Evolutionary conservation across 192 early-diverging fungal species (phyloP).

Genomic region (Linnemannia zychae): DNA sequence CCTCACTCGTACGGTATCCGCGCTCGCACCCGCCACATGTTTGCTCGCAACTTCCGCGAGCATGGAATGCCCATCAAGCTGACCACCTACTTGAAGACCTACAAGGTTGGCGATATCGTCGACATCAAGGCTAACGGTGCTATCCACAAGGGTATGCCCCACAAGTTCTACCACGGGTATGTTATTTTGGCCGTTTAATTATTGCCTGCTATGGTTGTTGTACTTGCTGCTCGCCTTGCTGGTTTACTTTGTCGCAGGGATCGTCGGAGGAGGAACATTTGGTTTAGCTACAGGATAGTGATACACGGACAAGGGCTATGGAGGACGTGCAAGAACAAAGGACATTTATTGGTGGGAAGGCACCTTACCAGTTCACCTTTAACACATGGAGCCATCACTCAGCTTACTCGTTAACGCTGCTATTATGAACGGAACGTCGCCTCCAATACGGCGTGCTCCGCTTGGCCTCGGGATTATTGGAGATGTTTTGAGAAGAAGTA

Average conservation of each 20-base stretch:
- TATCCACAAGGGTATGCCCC: conserved; percentile 99
- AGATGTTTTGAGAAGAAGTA: neutral
- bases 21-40: conserved; percentile 98
- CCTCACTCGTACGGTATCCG: conserved; percentile 93
- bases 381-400: no score
- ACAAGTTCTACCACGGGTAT: conserved; percentile 99
- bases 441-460: no score
- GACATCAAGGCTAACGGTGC: conserved; percentile 99
- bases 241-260: no score
- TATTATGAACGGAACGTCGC: no score
- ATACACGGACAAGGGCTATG: no score
- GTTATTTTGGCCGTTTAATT: neutral
- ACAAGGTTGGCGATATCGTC: conserved; percentile 99
- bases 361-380: no score
- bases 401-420: no score
- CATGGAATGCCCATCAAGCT: conserved; percentile 90
- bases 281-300: no score
- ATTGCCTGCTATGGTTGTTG: neutral
- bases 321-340: no score
- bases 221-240: neutral
- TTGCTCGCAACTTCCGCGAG: conserved; percentile 96
- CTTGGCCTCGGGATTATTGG: no score
- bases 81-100: conserved; percentile 98
- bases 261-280: no score
- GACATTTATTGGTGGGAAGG: no score